Evolutionary conservation across 495 filamentous ascomycete species (phyloP), one percentile per base, ranked within the genome.

Genomic region (Cryomyces minteri): DNA sequence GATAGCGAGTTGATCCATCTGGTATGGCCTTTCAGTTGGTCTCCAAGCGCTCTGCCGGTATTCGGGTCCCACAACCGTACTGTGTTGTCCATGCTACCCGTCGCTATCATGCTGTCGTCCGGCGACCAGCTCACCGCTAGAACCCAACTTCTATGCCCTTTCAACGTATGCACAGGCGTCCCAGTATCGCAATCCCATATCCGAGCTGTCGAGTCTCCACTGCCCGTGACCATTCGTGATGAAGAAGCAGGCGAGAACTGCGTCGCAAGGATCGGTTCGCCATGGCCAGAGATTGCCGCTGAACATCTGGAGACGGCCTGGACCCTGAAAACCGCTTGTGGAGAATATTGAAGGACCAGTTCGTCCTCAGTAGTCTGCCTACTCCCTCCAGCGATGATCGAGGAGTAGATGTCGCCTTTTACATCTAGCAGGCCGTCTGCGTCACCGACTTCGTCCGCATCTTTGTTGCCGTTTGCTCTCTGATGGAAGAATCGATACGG

Each of bases 151-250:
- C 82, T 84, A 60, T 96, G 92, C 9, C 90, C 90, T 58, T 92
- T 93, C 25, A 99, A 62, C 2, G 88, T 95, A 58, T 82, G 73
- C 44, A 85, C 65, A 0, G 92, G 87, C 0, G 88, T 96, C 39
- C 88, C 88, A 0, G 84, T 95, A 54, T 96, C 84, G 44, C 85
- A 92, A 53, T 99, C 90, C 82, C 84, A 95, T 65, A 99, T 76
- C 40, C 92, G 68, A 5, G 90, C 92, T 5, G 92, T 96, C 32
- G 77, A 76, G 53, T 99, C 92, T 33, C 92, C 92, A 49, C 80
- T 85, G 0, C 88, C 92, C 5, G 82, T 90, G 0, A 87, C 85
- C 64, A 99, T 75, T 45, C 79, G 74, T 6, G 81, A 76, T 2
- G 85, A 88, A 4, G 72, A 77, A 28, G 71, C 70, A 0, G 92